phyloP scores from a whole-genome alignment of 768 basidiomycete species.

The Amanita inopinata region DNA sequence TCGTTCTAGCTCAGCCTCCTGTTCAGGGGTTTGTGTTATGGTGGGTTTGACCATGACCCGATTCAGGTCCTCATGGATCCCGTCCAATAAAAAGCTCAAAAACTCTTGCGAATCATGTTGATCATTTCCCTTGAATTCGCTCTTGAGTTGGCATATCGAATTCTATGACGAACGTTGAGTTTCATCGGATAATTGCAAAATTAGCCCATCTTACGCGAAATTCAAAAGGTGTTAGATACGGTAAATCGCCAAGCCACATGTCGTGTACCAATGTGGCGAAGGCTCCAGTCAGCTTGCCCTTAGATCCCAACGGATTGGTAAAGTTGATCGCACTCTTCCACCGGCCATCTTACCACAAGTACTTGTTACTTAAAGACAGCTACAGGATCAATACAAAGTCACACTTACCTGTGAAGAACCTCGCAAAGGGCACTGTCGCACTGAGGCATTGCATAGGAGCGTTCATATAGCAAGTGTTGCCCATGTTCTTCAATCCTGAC shows the following conservation, averaged over 20 bases:
- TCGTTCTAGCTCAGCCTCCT: slow-evolving; percentile 83
- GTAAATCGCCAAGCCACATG: slow-evolving; percentile 81
- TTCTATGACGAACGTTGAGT: slow-evolving; percentile 18
- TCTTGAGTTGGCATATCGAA: slow-evolving; percentile 38
- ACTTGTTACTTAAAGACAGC: slow-evolving; percentile 10
- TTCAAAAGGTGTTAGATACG: slow-evolving; percentile 69
- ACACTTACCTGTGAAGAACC: slow-evolving; percentile 78
- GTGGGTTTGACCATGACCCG: slow-evolving; percentile 66
- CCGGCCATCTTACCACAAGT: slow-evolving; percentile 45
- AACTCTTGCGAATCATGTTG: slow-evolving; percentile 99
- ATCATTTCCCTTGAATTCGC: slow-evolving; percentile 75
- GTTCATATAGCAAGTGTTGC: slow-evolving; percentile 99
- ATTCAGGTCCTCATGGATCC: slow-evolving; percentile 84
- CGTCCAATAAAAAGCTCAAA: slow-evolving; percentile 86
- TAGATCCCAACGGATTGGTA: slow-evolving; percentile 78
- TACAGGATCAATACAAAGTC: not conserved
- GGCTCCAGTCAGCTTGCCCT: slow-evolving; percentile 70
- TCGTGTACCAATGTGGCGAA: slow-evolving; percentile 80
- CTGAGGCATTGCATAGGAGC: slow-evolving; percentile 94
- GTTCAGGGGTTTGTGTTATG: slow-evolving; percentile 57
- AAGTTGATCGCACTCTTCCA: slow-evolving; percentile 82
- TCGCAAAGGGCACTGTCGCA: slow-evolving; percentile 87
- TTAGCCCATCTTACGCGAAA: slow-evolving; percentile 58
- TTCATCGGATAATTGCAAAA: not conserved
- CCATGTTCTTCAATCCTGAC: slow-evolving; percentile 86